A percentile compares a stretch with the other conserved stretches of the same genome.
These are phyloP conservation scores for Daldinia childiae DNA, from an alignment of 495 filamentous ascomycete species.

Conservation along the genomic window DNA sequence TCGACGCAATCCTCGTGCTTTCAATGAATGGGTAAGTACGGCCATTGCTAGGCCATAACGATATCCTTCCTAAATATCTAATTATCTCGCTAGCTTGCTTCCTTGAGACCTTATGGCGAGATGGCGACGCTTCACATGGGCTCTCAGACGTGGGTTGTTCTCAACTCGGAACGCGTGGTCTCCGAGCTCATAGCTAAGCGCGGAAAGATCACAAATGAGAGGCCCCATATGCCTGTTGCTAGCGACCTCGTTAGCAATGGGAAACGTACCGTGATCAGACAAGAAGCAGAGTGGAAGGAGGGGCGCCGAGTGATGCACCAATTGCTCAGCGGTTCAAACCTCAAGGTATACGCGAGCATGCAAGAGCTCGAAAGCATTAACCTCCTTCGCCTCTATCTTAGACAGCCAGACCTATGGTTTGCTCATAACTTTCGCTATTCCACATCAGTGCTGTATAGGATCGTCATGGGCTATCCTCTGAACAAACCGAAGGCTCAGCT, in stretches of 20 bases:
- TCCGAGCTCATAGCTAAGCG: slow-evolving; percentile 50
- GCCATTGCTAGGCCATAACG: not conserved
- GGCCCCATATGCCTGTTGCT: slow-evolving; percentile 49
- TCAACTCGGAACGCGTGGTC: slow-evolving; percentile 50
- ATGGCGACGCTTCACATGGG: slow-evolving; percentile 51
- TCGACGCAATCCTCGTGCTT: not conserved
- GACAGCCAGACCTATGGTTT: slow-evolving; percentile 47
- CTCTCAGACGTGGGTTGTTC: slow-evolving; percentile 50
- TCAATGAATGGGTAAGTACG: not conserved
- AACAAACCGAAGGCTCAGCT: slow-evolving; percentile 33
- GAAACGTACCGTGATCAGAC: slow-evolving; percentile 46
- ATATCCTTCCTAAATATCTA: not conserved
- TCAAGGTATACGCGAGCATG: not conserved
- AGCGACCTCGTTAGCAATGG: slow-evolving; percentile 49
- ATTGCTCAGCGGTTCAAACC: not conserved
- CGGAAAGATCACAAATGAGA: slow-evolving; percentile 48
- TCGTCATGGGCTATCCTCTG: slow-evolving; percentile 32
- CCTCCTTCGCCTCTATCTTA: slow-evolving; percentile 48
- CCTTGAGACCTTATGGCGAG: slow-evolving; percentile 43
- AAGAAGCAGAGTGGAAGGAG: slow-evolving; percentile 20
- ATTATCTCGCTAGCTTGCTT: not conserved
- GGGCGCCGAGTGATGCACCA: slow-evolving; percentile 1
- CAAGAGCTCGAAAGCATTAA: slow-evolving; percentile 42
- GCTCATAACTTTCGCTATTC: slow-evolving; percentile 52
- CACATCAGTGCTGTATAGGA: slow-evolving; percentile 48